phyloP scores from a whole-genome alignment of 1,284 basidiomycete genomes.

The Ganoderma lucidum region DNA sequence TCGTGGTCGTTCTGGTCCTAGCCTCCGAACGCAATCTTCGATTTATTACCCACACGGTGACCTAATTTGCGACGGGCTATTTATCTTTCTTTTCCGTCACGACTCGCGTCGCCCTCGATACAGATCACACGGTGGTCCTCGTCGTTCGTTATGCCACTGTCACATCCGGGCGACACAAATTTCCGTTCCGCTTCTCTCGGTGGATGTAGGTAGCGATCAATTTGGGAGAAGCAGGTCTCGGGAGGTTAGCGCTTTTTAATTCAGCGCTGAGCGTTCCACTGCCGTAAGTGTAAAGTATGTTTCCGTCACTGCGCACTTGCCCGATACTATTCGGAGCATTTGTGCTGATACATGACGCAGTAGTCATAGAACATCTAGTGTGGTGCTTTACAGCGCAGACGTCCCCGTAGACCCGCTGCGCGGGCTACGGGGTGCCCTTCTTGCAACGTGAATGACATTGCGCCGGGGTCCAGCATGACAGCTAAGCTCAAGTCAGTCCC shows the following conservation, averaged over 20 bases:
- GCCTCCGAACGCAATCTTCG: conserved; percentile 15
- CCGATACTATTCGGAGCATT: conserved; percentile 13
- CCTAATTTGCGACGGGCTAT: conserved; percentile 15
- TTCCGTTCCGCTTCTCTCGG: conserved; percentile 25
- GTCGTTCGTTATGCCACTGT: conserved; percentile 19
- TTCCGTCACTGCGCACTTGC: conserved; percentile 6
- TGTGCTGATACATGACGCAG: conserved; percentile 13
- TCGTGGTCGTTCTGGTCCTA: conserved; percentile 3
- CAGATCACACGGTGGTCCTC: conserved; percentile 6
- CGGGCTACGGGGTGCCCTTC: not conserved
- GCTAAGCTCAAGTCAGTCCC: conserved; percentile 5
- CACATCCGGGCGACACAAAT: conserved; percentile 21
- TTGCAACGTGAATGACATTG: conserved; percentile 8
- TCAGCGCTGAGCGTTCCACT: conserved; percentile 16
- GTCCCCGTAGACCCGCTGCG: conserved; percentile 1
- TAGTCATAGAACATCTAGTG: conserved; percentile 13
- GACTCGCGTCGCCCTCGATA: conserved; percentile 13
- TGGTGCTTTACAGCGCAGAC: conserved; percentile 9
- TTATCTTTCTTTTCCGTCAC: conserved; percentile 13
- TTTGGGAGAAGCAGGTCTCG: conserved; percentile 14
- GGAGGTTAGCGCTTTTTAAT: conserved; percentile 8
- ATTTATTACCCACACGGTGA: conserved; percentile 26
- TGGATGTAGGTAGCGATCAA: conserved; percentile 19
- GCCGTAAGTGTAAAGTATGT: conserved; percentile 7
- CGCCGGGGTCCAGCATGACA: conserved; percentile 18